These are phyloP conservation scores for Pyrenula massariospora DNA, from an alignment of 495 filamentous ascomycete genomes.

Conservation along the genomic window DNA sequence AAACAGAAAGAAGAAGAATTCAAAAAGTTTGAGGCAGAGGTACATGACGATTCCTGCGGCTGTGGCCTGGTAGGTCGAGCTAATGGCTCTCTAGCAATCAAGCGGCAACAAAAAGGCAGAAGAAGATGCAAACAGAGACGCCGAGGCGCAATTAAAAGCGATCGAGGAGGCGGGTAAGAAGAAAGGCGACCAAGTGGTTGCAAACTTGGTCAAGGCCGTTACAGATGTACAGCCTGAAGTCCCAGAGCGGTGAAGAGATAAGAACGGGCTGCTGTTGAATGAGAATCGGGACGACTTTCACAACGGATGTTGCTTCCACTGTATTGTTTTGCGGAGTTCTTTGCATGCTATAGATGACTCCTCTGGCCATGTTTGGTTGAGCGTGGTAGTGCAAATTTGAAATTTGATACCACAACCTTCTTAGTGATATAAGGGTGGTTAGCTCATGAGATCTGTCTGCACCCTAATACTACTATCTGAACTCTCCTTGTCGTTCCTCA, in stretches of 20 bases:
- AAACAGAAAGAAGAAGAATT: conserved; percentile 86
- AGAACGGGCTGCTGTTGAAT: conserved; percentile 1
- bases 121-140: conserved; percentile 72
- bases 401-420: no score
- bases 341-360: no score
- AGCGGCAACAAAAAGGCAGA: conserved; percentile 81
- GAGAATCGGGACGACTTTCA: no score
- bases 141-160: conserved; percentile 66
- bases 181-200: conserved; percentile 66
- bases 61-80: neutral
- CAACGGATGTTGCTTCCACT: no score
- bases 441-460: no score
- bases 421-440: no score
- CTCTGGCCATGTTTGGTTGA: no score
- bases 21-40: conserved; percentile 89
- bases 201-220: conserved; percentile 67
- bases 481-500: no score
- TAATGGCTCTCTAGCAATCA: conserved; percentile 48
- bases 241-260: conserved; percentile 38
- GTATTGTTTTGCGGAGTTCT: no score
- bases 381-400: no score
- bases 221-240: conserved; percentile 65
- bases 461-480: no score
- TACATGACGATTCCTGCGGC: conserved; percentile 21
- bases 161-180: conserved; percentile 72